A percentile compares a stretch with the other conserved stretches of the same genome.
Conservation (phyloP, 768 basidiomycete species). For the Lentinula sp. region DNA sequence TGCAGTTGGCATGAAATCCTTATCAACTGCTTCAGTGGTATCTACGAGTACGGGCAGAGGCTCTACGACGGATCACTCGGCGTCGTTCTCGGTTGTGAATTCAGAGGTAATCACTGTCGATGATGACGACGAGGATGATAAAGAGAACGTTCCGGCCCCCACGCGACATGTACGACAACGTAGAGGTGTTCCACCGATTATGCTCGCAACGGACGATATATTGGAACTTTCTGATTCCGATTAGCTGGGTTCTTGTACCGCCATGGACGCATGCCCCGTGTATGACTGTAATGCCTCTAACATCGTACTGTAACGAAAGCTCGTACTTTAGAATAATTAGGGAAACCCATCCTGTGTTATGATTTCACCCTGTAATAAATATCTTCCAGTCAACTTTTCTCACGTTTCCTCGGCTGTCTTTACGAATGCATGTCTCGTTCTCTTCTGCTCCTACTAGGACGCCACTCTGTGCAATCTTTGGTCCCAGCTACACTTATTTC, state of each 20-base stretch:
- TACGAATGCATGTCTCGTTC: constrained; percentile 36
- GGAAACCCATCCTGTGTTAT: no score
- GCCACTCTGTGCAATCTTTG: constrained; percentile 57
- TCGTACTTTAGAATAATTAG: no score
- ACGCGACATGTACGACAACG: constrained; percentile 45
- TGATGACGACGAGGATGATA: constrained; percentile 49
- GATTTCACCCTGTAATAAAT: no score
- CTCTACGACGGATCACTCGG: neutral
- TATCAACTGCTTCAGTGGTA: neutral
- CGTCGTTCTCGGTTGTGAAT: neutral
- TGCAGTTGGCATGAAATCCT: constrained; percentile 9
- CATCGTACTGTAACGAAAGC: neutral
- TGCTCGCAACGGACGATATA: constrained; percentile 32
- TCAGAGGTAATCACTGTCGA: constrained; percentile 33
- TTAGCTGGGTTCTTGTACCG: neutral
- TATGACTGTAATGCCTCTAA: no score
- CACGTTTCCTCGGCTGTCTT: neutral
- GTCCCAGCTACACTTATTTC: constrained; percentile 68
- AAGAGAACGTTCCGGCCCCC: constrained; percentile 54
- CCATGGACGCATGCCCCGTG: neutral
- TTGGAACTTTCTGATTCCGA: constrained; percentile 38
- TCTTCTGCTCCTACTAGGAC: constrained; percentile 57
- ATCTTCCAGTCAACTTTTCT: neutral
- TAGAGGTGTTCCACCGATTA: constrained; percentile 14
- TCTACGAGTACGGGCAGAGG: constrained; percentile 3